Evolutionary conservation across 1,284 basidiomycete species (phyloP).

Genomic region (Golubevia pallescens): DNA sequence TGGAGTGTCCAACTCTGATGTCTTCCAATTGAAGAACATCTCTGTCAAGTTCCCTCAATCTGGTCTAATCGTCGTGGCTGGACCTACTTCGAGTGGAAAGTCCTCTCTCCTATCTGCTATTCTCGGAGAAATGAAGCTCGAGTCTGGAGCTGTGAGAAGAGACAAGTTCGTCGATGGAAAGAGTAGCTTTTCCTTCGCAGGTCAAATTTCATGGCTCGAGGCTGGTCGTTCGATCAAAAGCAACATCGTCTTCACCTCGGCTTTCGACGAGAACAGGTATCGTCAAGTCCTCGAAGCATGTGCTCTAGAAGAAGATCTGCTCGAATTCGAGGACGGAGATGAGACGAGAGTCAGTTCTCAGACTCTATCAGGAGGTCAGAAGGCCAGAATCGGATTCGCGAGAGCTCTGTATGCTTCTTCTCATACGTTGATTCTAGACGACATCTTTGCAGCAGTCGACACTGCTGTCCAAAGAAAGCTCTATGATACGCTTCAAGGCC

Average conservation of each 20-base stretch:
- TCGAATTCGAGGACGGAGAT: slow-evolving; percentile 4
- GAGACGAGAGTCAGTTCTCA: slow-evolving; percentile 6
- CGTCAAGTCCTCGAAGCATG: slow-evolving; percentile 1
- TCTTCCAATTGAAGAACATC: slow-evolving; percentile 3
- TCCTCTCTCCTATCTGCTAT: slow-evolving; percentile 6
- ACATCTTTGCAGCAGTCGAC: slow-evolving; percentile 9
- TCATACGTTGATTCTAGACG: slow-evolving; percentile 2
- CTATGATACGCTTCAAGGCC: slow-evolving; percentile 1
- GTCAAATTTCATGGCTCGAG: slow-evolving; percentile 8
- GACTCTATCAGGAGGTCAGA: slow-evolving; percentile 8
- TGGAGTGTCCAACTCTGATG: not conserved
- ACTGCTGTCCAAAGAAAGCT: not conserved
- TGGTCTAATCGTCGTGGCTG: slow-evolving; percentile 7
- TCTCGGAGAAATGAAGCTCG: slow-evolving; percentile 20
- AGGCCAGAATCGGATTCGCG: slow-evolving; percentile 7
- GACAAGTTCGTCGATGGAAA: not conserved
- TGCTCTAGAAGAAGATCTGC: slow-evolving; percentile 4
- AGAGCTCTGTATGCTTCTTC: slow-evolving; percentile 6
- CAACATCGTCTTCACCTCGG: slow-evolving; percentile 11
- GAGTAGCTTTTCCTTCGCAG: slow-evolving; percentile 3
- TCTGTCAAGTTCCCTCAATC: not conserved
- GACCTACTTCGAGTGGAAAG: slow-evolving; percentile 7
- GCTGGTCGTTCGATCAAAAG: slow-evolving; percentile 2
- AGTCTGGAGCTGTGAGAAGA: slow-evolving; percentile 18
- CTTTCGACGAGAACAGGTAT: slow-evolving; percentile 6